Conservation (phyloP, 345 rosid species). For the Salix arbutifolia region DNA sequence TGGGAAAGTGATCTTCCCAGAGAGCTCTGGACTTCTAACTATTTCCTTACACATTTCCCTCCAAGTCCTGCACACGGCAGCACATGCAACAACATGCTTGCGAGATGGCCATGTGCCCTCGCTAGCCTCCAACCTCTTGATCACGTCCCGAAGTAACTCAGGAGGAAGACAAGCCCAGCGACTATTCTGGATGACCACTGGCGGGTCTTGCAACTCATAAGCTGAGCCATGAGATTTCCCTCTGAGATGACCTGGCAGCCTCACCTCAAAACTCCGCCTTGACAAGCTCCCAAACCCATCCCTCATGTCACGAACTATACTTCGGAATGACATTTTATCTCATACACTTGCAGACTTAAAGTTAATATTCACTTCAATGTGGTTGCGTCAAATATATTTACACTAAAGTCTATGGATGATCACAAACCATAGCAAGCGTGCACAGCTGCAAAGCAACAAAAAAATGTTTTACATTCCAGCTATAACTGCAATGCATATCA, state of each 20-base stretch:
- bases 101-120: conserved; percentile 88
- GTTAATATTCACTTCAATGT: not conserved
- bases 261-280: conserved; percentile 78
- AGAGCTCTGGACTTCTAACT: conserved; percentile 69
- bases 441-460: conserved; percentile 23
- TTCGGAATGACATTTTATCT: conserved; percentile 69
- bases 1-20: conserved; percentile 87
- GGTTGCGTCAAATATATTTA: not conserved
- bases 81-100: conserved; percentile 87
- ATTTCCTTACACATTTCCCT: conserved; percentile 93
- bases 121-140: conserved; percentile 83
- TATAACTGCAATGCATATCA: conserved; percentile 32
- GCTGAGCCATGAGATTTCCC: conserved; percentile 80
- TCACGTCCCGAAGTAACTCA: conserved; percentile 80
- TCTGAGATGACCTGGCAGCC: conserved; percentile 55
- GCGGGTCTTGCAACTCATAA: conserved; percentile 61
- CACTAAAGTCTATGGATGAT: not conserved
- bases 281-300: conserved; percentile 93
- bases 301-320: conserved; percentile 87
- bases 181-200: conserved; percentile 53
- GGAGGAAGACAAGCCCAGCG: conserved; percentile 90
- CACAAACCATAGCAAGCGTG: not conserved
- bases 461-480: conserved; percentile 15
- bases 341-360: not conserved
- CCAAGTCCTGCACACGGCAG: conserved; percentile 92